Conservation (phyloP, 1,284 basidiomycete genomes). For the Rhodotorula sp. region DNA sequence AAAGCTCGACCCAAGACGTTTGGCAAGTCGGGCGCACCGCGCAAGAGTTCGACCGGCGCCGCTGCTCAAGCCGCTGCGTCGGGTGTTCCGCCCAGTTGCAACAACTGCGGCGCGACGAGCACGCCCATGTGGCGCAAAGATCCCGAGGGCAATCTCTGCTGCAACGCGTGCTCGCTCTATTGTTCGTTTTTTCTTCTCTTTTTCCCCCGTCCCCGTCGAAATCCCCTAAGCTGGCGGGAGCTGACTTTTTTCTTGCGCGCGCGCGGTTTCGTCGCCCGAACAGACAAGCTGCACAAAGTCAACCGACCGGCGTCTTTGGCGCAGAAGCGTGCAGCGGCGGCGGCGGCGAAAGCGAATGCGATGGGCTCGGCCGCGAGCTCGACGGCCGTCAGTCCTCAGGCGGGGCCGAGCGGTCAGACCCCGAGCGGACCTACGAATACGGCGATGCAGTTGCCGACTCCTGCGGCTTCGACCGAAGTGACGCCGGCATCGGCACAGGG, state of each 20-base stretch:
- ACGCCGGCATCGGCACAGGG: background rate
- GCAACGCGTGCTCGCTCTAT: conserved; percentile 42
- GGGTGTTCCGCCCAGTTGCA: conserved; percentile 33
- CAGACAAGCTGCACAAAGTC: conserved; percentile 41
- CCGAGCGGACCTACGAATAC: background rate
- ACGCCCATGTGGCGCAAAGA: conserved; percentile 43
- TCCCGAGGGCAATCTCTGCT: conserved; percentile 30
- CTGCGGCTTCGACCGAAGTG: background rate
- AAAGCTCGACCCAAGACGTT: conserved; percentile 39
- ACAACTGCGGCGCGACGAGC: conserved; percentile 39
- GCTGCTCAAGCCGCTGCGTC: conserved; percentile 38
- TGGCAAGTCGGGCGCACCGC: conserved; percentile 26
- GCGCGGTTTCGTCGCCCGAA: no score
- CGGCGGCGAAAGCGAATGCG: conserved; percentile 23
- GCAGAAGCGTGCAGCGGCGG: conserved; percentile 30
- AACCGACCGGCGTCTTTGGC: conserved; percentile 31
- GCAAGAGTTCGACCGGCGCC: conserved; percentile 25
- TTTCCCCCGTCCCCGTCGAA: background rate
- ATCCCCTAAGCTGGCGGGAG: background rate
- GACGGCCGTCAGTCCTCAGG: background rate
- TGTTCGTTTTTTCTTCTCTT: conserved; percentile 16
- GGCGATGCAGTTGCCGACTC: background rate
- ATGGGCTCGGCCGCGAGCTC: conserved; percentile 6
- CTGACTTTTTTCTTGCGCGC: background rate
- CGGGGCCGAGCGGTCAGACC: background rate